Evolutionary conservation across 2,329 filamentous ascomycete genomes (phyloP).

Genomic region (Boeremia exigua): DNA sequence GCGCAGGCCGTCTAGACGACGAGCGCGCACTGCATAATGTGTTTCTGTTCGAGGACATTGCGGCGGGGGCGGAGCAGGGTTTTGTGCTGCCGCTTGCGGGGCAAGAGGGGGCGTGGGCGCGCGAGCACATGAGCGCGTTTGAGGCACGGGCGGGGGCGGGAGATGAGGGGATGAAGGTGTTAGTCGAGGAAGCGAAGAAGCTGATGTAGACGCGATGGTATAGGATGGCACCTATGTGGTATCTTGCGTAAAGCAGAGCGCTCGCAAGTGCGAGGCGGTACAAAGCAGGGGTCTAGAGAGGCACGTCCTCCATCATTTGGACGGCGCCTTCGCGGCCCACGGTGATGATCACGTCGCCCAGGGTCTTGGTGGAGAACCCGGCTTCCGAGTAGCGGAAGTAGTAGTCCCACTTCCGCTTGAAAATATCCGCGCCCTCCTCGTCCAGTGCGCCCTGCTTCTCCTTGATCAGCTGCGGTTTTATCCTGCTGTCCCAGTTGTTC

Average conservation of each 20-base stretch:
- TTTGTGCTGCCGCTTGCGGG: slow-evolving; percentile 33
- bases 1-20: slow-evolving; percentile 23
- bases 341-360: slow-evolving; percentile 76
- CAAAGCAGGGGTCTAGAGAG: slow-evolving; percentile 52
- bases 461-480: slow-evolving; percentile 64
- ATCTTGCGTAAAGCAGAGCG: slow-evolving; percentile 3
- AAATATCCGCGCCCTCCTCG: slow-evolving; percentile 70
- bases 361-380: slow-evolving; percentile 72
- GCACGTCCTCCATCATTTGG: slow-evolving; percentile 74
- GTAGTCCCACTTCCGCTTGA: slow-evolving; percentile 76
- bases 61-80: slow-evolving; percentile 35
- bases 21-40: slow-evolving; percentile 29
- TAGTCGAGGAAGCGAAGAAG: slow-evolving; percentile 18
- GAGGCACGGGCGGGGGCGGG: slow-evolving; percentile 26
- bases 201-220: background rate
- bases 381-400: slow-evolving; percentile 80
- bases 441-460: slow-evolving; percentile 67
- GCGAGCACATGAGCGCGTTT: slow-evolving; percentile 30
- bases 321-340: slow-evolving; percentile 69
- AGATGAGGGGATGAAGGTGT: slow-evolving; percentile 29
- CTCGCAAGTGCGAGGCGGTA: background rate
- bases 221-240: slow-evolving; percentile 11
- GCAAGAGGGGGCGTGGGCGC: slow-evolving; percentile 31
- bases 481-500: slow-evolving; percentile 65
- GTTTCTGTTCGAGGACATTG: slow-evolving; percentile 36